Evolutionary conservation across 805 yeast species (phyloP).

Genomic region (Yamadazyma insecticola): DNA sequence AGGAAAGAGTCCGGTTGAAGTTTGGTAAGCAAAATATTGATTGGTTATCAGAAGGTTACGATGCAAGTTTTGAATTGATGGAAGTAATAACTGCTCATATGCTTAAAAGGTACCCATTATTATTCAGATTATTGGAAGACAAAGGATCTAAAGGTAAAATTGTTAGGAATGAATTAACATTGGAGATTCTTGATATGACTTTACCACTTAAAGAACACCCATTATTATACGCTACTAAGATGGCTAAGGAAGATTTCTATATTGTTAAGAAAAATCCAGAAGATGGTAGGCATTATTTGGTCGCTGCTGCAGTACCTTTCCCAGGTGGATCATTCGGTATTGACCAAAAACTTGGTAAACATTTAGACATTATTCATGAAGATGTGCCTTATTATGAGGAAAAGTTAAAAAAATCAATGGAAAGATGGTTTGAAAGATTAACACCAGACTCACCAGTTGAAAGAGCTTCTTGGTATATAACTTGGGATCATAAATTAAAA

Average conservation of each 20-base stretch:
- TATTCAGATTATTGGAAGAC: conserved; percentile 45
- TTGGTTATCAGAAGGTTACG: conserved; percentile 62
- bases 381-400: conserved; percentile 68
- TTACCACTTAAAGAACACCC: conserved; percentile 62
- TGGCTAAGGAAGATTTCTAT: conserved; percentile 76
- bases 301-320: conserved; percentile 74
- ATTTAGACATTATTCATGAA: conserved; percentile 58
- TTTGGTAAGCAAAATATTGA: conserved; percentile 61
- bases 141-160: conserved; percentile 44
- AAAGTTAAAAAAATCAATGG: conserved; percentile 66
- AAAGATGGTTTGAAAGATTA: conserved; percentile 64
- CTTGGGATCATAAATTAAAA: conserved; percentile 67
- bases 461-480: conserved; percentile 69
- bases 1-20: conserved; percentile 50
- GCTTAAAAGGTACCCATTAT: conserved; percentile 56
- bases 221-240: conserved; percentile 53
- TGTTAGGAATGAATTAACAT: conserved; percentile 56
- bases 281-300: conserved; percentile 55
- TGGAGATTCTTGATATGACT: conserved; percentile 57
- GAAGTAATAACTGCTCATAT: conserved; percentile 57
- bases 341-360: conserved; percentile 53
- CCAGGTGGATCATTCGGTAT: conserved; percentile 77
- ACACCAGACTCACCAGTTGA: conserved; percentile 61
- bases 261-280: conserved; percentile 52
- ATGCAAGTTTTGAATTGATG: conserved; percentile 60